Base-by-base conservation (phyloP, 2,329 filamentous ascomycete species). In the Hypoxylon sp. region DNA sequence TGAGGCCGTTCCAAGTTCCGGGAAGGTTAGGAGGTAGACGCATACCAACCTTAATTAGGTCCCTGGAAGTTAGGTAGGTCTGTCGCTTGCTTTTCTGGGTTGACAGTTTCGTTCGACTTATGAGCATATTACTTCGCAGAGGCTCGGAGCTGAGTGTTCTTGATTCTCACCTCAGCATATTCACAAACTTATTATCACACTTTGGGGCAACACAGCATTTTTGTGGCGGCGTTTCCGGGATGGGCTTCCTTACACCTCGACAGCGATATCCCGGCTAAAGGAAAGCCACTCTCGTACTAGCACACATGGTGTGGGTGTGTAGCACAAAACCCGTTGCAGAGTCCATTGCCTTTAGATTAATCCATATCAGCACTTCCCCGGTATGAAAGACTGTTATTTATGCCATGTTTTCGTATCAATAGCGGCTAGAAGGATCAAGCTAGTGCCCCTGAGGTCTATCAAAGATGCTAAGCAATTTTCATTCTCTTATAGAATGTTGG, bases 101-200 rank as follows among this genome's bases (percentile, higher is more conserved):
- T 7, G 14, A 17, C 4, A 6, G 13, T n/a, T 40, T 2, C 14
- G 5, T 33, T 11, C 31, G 31, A 33, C 7, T 8, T 33, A 33
- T 33, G 31, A 11, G 2, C 7, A 33, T 10, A 33, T 11, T 33
- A 33, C 7, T 8, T 33, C 31, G 31, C 5, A 10, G 10, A 1
- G 5, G 7, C 25, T 35, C 14, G 30, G 11, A 31, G 30, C 42
- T 25, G 35, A 31, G 3, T 35, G 35, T 49, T 31, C 25, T 5
- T 13, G 13, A 1, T 37, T 48, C 59, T 62, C 31, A 62, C 40
- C 49, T 55, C 50, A 55, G 50, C 49, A 25, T 49, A 20, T 22
- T 3, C n/a, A 10, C 1, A 3, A n/a, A 53, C 48, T 4, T 1
- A 13, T 2, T 13, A 7, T 7, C 30, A n/a, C 6, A 27, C 6